Evolutionary conservation across 768 basidiomycete species (phyloP), one percentile per base, ranked within the genome.

Genomic region (Psilocybe cubensis): DNA sequence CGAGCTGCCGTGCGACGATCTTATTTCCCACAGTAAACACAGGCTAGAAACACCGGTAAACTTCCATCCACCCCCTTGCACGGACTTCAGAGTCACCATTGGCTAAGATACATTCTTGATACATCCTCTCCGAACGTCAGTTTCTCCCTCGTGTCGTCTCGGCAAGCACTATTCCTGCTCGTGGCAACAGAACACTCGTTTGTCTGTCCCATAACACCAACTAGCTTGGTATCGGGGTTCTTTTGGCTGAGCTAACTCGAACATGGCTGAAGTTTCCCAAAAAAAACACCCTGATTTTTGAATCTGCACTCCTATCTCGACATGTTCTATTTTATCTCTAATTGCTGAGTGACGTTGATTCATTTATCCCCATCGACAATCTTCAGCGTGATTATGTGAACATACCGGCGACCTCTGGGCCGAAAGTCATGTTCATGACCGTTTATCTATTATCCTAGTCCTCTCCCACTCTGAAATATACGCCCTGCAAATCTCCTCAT

Each of bases 331-430:
- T 31, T 23, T 6, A 3, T 52, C 23, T 33, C 31, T 28, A 21
- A 23, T 46, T 33, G 2, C 31, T 33, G 2, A 41, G 23, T 38
- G n/a, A n/a, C 33, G n/a, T 31, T 46, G 48, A 25, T 35, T 28
- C 40, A 41, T 38, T 24, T 52, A 24, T 43, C 48, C 23, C 49
- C 51, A 58, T 49, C 51, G 42, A 53, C 40, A 40, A 41, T 17
- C n/a, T 41, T 53, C 40, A 52, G 47, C 56, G 57, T 61, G 56
- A 58, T 52, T 53, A 31, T 55, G 60, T 58, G 57, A 55, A 58
- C 53, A 35, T 20, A 25, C 33, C 44, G 27, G 54, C 33, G 51
- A 56, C 48, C 43, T 46, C 51, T 45, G 51, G 18, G 47, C 33
- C n/a, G 50, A 18, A 21, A 11, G 31, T 21, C 45, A 46, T 24